Base-by-base conservation (phyloP, 257 asterid genomes). In the Henckelia pumila region DNA sequence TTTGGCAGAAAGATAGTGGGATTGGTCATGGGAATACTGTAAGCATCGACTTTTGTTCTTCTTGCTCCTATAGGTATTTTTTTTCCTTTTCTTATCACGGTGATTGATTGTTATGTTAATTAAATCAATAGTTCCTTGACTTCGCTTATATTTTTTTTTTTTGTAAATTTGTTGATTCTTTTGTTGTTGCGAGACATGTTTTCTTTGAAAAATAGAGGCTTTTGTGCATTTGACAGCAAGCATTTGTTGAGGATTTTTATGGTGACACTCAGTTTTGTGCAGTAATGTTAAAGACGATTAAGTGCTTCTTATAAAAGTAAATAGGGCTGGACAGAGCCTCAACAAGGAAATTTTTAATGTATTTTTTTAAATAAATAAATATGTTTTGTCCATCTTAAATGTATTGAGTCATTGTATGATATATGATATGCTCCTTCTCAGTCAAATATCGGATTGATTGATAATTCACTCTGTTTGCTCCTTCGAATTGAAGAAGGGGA, bases 41-140 rank as follows among this genome's bases (percentile, higher is more conserved):
- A 70, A 84, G 62, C 62, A 90, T 93, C 61, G 94, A 88, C 80
- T 93, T 85, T 75, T 93, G 99, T 64, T 77, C 97, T 64, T 93
- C 99, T 47, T 93, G 99, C 71, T 93, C 99, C 66, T 93, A 81
- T 85, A 91, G 84, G 99, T 93, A 66, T 21, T 14, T 52, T 8
- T 59, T 0, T 21, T 6, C 33, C 40, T 24, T 4, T 52, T 17
- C 11, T 52, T 63, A 32, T 14, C 19, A 20, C 56, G 11, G 1
- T 23, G 52, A 10, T 58, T 8, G 21, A n/a, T 24, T 72, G 19
- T 11, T 75, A 52, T 61, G 21, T 29, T 16, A n/a, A 23, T 14
- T 49, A 37, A 8, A 19, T 26, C 14, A 14, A 62, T 22, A 29
- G 40, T 19, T 56, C n/a, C 14, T 20, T 62, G 55, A 4, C 7